These are phyloP conservation scores for Apiospora saccharicola DNA, from an alignment of 2,329 filamentous ascomycete genomes.

Conservation along the genomic window DNA sequence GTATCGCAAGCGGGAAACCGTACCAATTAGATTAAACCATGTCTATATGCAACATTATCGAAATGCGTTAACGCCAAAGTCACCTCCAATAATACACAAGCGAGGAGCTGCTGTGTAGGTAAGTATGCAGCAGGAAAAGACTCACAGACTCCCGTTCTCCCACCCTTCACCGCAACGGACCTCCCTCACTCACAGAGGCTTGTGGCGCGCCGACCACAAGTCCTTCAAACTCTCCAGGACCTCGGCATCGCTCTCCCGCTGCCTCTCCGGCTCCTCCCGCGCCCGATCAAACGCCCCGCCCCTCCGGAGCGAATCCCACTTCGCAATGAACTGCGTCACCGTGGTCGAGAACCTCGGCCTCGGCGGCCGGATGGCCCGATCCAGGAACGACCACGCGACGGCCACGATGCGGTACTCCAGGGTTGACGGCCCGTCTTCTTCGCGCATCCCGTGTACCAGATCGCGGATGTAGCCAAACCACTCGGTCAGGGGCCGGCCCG, in stretches of 20 bases:
- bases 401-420: constrained; percentile 37
- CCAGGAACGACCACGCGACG: constrained; percentile 40
- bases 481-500: constrained; percentile 32
- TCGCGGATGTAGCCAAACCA: constrained; percentile 35
- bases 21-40: not conserved
- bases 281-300: constrained; percentile 32
- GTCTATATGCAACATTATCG: not conserved
- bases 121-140: not conserved
- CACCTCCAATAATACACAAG: not conserved
- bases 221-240: not conserved
- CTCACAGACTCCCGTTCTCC: not conserved
- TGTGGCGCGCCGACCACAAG: not conserved
- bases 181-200: constrained; percentile 24
- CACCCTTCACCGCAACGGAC: not conserved
- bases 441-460: constrained; percentile 29
- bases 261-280: constrained; percentile 31
- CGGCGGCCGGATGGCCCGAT: constrained; percentile 35
- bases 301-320: constrained; percentile 31
- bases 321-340: constrained; percentile 33
- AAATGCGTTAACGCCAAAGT: not conserved
- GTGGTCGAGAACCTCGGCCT: constrained; percentile 29
- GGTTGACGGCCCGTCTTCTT: constrained; percentile 26
- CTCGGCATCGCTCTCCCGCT: constrained; percentile 24
- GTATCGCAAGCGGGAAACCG: not conserved
- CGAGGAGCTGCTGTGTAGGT: not conserved